Conservation (phyloP, 2,329 filamentous ascomycete species). For the Aureobasidium sp. region DNA sequence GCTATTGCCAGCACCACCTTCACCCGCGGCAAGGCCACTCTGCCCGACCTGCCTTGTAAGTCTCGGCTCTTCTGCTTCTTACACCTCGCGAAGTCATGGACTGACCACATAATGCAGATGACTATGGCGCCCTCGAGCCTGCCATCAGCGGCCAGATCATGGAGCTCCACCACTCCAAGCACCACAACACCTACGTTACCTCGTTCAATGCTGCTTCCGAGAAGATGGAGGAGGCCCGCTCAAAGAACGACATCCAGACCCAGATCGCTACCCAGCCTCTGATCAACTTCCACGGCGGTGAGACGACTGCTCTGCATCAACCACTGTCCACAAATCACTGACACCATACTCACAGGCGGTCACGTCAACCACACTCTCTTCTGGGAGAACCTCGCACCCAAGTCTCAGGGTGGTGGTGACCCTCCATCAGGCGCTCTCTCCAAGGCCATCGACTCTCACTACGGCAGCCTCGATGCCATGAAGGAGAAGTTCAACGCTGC, state of each 20-base stretch:
- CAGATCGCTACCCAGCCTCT: slow-evolving; percentile 48
- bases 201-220: slow-evolving; percentile 74
- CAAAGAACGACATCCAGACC: slow-evolving; percentile 44
- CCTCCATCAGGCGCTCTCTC: slow-evolving; percentile 50
- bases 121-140: slow-evolving; percentile 90
- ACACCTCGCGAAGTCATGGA: not conserved
- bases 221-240: slow-evolving; percentile 53
- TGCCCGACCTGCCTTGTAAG: slow-evolving; percentile 78
- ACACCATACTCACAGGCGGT: slow-evolving; percentile 34
- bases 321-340: not conserved
- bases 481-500: slow-evolving; percentile 57
- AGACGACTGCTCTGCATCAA: slow-evolving; percentile 5
- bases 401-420: slow-evolving; percentile 57
- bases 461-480: slow-evolving; percentile 49
- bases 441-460: slow-evolving; percentile 50
- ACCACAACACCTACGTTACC: slow-evolving; percentile 91
- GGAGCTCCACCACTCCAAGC: slow-evolving; percentile 90
- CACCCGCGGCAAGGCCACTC: slow-evolving; percentile 78
- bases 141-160: slow-evolving; percentile 83
- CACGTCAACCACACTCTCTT: slow-evolving; percentile 61
- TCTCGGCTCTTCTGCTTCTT: slow-evolving; percentile 2
- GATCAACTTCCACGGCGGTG: slow-evolving; percentile 58
- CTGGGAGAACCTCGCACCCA: slow-evolving; percentile 62
- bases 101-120: slow-evolving; percentile 49
- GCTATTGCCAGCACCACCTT: slow-evolving; percentile 66